Evolutionary conservation across 169 alveolate species (phyloP).

Genomic region (Plasmodium gonderi): DNA sequence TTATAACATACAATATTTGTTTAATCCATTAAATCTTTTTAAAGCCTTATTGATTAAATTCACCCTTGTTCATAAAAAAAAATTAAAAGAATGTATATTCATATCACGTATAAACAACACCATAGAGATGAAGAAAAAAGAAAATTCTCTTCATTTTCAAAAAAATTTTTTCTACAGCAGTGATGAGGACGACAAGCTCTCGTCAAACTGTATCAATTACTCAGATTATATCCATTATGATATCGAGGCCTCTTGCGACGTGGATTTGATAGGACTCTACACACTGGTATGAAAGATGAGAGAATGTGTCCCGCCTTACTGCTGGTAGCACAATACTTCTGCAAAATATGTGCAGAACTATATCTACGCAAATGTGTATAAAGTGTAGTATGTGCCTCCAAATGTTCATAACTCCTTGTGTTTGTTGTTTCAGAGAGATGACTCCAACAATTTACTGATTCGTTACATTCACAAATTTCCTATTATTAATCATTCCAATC

Average conservation of each 20-base stretch:
- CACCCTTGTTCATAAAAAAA: conserved; percentile 31
- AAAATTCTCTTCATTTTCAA: conserved; percentile 21
- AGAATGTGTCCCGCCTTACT: too few species aligned
- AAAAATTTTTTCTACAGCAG: conserved; percentile 54
- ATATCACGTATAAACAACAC: conserved; percentile 14
- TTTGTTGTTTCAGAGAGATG: too few species aligned
- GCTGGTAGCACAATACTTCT: too few species aligned
- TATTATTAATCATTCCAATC: too few species aligned
- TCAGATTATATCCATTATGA: conserved; percentile 47
- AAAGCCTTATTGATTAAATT: conserved; percentile 54
- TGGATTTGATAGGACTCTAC: conserved; percentile 20
- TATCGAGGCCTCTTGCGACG: background rate
- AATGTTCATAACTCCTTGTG: too few species aligned
- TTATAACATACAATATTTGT: conserved; percentile 54
- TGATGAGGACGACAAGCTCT: conserved; percentile 24
- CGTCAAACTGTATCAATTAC: conserved; percentile 22
- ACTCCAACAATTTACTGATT: too few species aligned
- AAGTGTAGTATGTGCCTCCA: too few species aligned
- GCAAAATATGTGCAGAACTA: too few species aligned
- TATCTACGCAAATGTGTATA: too few species aligned
- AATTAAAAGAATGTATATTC: conserved; percentile 42
- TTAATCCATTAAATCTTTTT: conserved; percentile 39
- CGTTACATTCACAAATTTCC: background rate
- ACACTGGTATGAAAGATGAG: too few species aligned
- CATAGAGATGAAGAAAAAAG: conserved; percentile 1